Percentiles rank a stretch among this genome's conserved stretches.
These are phyloP conservation scores for Globisporangium okanoganense DNA, from an alignment of 352 stramenopile species.

Conservation along the genomic window DNA sequence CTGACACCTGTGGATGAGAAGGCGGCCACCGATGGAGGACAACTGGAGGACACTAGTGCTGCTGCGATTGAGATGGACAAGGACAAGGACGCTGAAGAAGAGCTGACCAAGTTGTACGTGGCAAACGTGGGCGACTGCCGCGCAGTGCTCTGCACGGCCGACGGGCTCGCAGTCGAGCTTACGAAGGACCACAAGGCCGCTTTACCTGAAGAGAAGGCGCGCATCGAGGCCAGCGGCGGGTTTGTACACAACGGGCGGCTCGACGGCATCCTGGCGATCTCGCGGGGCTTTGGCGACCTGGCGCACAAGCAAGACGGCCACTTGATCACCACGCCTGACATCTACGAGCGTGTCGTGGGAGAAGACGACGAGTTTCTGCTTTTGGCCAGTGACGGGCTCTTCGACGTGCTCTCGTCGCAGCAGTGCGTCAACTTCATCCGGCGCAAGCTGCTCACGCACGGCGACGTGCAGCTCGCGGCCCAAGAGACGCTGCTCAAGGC, in stretches of 20 bases:
- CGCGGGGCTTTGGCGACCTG: conserved; percentile 85
- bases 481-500: conserved; percentile 87
- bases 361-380: conserved; percentile 87
- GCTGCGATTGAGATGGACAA: not conserved
- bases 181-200: conserved; percentile 88
- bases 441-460: conserved; percentile 81
- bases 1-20: conserved; percentile 1
- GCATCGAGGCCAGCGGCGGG: conserved; percentile 78
- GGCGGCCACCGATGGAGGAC: not conserved
- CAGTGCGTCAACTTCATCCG: conserved; percentile 90
- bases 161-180: conserved; percentile 71
- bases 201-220: conserved; percentile 63
- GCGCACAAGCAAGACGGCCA: conserved; percentile 89
- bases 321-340: conserved; percentile 78
- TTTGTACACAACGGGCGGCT: conserved; percentile 88
- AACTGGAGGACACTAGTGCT: not conserved
- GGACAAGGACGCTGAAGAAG: conserved; percentile 21
- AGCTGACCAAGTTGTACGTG: conserved; percentile 64
- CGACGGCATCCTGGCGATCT: conserved; percentile 86
- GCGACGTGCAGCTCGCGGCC: conserved; percentile 86
- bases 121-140: conserved; percentile 90
- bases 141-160: conserved; percentile 76
- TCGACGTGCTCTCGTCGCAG: conserved; percentile 89
- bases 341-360: conserved; percentile 59
- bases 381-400: conserved; percentile 89